These are phyloP conservation scores for Fusarium sp. DNA, from an alignment of 2,329 filamentous ascomycete genomes.

Conservation along the genomic window DNA sequence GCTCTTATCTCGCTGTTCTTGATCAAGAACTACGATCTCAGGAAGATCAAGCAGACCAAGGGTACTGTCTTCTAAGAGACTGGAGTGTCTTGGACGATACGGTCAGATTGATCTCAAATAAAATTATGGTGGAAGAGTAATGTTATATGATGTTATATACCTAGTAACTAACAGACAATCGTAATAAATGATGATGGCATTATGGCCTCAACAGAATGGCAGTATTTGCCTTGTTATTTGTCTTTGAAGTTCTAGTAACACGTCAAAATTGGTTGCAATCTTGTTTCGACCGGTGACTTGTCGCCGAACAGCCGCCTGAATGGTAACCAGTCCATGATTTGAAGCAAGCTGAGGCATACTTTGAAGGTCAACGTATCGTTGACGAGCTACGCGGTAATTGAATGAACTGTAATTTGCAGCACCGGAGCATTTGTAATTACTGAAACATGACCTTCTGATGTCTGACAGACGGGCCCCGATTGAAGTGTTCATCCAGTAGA, in stretches of 20 bases:
- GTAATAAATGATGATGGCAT: conserved; percentile 3
- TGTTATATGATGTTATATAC: background rate
- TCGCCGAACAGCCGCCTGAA: background rate
- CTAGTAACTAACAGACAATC: background rate
- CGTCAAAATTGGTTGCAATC: background rate
- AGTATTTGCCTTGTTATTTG: background rate
- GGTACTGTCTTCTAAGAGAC: conserved; percentile 59
- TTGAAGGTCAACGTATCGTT: background rate
- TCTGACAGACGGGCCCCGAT: background rate
- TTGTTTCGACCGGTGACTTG: too few species aligned
- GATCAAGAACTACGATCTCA: conserved; percentile 62
- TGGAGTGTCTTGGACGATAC: background rate
- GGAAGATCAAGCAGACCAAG: conserved; percentile 60
- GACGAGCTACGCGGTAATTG: too few species aligned
- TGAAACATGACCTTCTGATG: background rate
- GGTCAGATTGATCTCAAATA: background rate
- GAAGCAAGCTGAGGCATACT: too few species aligned
- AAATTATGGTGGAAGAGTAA: conserved; percentile 13
- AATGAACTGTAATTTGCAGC: rapidly evolving
- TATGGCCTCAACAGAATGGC: background rate
- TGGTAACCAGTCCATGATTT: background rate
- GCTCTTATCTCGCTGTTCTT: conserved; percentile 54
- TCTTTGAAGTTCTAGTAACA: background rate
- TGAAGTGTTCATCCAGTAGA: background rate
- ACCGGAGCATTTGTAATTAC: background rate